Evolutionary conservation across 192 early-diverging fungal genomes (phyloP).

Genomic region (Backusella parvicylindrica): DNA sequence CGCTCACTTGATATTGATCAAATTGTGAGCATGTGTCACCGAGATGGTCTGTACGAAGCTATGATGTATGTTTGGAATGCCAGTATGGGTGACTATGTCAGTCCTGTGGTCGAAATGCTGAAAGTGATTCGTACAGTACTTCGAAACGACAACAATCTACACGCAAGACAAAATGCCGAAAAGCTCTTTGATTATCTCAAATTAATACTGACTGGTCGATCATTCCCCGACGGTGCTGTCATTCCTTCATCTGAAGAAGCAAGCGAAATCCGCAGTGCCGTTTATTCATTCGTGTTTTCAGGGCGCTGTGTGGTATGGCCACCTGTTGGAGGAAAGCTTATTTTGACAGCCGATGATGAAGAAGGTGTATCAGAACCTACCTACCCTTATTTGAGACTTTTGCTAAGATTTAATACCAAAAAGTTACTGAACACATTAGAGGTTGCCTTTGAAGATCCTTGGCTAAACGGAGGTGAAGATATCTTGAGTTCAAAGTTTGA

Average conservation of each 20-base stretch:
- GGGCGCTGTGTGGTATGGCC: conserved; percentile 62
- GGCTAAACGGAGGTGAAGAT: conserved; percentile 49
- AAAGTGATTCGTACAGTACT: conserved; percentile 48
- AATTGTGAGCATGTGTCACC: conserved; percentile 51
- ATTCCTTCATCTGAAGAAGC: conserved; percentile 35
- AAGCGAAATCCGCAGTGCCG: conserved; percentile 46
- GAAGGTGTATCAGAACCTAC: conserved; percentile 52
- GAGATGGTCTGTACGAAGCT: conserved; percentile 50
- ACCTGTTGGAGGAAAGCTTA: conserved; percentile 44
- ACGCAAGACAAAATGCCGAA: conserved; percentile 32
- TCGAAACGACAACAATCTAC: conserved; percentile 2
- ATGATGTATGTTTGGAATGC: conserved; percentile 62
- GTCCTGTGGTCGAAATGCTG: conserved; percentile 53
- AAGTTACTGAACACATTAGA: conserved; percentile 51
- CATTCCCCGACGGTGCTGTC: conserved; percentile 45
- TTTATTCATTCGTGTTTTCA: conserved; percentile 61
- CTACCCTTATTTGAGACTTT: conserved; percentile 54
- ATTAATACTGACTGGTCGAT: conserved; percentile 45
- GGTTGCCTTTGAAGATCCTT: conserved; percentile 57
- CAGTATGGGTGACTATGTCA: conserved; percentile 58
- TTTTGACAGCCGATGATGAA: conserved; percentile 49
- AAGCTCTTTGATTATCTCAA: conserved; percentile 53
- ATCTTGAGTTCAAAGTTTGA: conserved; percentile 36
- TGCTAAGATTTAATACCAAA: conserved; percentile 50
- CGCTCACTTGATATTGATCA: conserved; percentile 56